Conservation (phyloP, 495 filamentous ascomycete genomes). For the Astrothelium macrocarpum region DNA sequence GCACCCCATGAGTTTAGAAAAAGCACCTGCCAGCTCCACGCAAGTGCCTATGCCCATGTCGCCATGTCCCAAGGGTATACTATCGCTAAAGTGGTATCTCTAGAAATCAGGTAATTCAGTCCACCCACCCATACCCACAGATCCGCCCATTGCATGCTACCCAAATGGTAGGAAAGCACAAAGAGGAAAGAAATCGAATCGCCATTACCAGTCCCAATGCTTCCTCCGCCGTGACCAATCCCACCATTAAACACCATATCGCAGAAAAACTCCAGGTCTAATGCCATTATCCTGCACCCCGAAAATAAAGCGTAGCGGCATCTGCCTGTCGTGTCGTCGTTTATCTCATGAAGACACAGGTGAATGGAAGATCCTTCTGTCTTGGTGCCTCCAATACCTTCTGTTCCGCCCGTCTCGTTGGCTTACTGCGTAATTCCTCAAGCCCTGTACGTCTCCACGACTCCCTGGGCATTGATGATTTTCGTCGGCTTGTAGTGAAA, state of each 20-base stretch:
- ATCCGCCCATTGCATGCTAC: background rate
- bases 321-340: background rate
- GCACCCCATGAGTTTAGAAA: background rate
- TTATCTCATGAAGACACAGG: background rate
- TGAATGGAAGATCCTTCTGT: background rate
- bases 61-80: background rate
- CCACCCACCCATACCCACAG: background rate
- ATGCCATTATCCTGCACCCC: background rate
- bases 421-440: background rate
- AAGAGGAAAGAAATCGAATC: background rate
- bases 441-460: background rate
- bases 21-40: background rate
- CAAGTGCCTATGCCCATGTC: background rate
- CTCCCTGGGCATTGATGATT: background rate
- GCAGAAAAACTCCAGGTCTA: background rate
- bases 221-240: background rate
- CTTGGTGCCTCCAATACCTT: background rate
- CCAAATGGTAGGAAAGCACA: background rate
- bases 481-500: background rate
- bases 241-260: background rate
- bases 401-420: background rate
- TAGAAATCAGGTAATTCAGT: background rate
- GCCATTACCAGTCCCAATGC: background rate
- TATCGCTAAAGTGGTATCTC: conserved; percentile 6
- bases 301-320: background rate